Percentiles rank a stretch among this genome's conserved stretches.
Evolutionary conservation across 257 asterid genomes (phyloP).

Genomic region (Capsicum pubescens): DNA sequence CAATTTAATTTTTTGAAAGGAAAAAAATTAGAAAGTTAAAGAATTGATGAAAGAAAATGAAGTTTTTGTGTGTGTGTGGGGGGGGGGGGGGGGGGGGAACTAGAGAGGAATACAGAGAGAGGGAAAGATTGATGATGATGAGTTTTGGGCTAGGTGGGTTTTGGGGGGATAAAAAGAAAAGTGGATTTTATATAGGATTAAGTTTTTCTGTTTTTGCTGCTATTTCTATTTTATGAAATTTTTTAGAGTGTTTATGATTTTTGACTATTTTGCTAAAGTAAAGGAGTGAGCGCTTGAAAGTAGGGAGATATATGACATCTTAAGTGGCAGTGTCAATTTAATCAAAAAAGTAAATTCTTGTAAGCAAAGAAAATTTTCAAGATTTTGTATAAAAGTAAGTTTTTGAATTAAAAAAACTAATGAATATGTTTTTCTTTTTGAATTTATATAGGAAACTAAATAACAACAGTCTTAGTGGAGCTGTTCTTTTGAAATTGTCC

Average conservation of each 20-base stretch:
- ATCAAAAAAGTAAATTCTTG: constrained; percentile 52
- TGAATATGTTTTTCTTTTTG: too few species aligned
- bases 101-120: not conserved
- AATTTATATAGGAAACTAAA: constrained; percentile 38
- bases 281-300: not conserved
- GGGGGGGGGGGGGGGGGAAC: too few species aligned
- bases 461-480: constrained; percentile 79
- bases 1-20: constrained; percentile 29
- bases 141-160: not conserved
- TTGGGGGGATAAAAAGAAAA: not conserved
- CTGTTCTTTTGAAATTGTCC: constrained; percentile 66
- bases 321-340: too few species aligned
- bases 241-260: not conserved
- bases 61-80: too few species aligned
- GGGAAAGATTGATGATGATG: not conserved
- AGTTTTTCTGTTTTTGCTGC: not conserved
- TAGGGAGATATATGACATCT: too few species aligned
- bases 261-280: not conserved
- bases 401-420: not conserved
- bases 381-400: not conserved
- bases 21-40: not conserved
- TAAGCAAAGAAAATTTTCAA: constrained; percentile 40
- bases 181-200: not conserved
- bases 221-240: not conserved
- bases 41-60: not conserved